A percentile compares a stretch with the other conserved stretches of the same genome.
Evolutionary conservation across 306 rosid species (phyloP).

Genomic region (Cicer pinnatifidum): DNA sequence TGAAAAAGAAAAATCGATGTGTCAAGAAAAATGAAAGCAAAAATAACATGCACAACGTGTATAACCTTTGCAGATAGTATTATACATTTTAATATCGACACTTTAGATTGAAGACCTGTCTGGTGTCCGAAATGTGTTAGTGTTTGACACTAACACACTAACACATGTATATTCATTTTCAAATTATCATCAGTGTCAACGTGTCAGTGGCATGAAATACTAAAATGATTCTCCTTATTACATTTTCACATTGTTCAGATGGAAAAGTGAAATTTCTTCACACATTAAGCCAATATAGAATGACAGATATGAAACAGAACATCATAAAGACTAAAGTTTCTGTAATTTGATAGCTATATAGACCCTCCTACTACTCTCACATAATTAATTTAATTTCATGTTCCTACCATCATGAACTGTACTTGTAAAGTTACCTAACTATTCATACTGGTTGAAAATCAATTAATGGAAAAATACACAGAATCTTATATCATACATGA

Average conservation of each 20-base stretch:
- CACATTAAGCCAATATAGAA: not conserved
- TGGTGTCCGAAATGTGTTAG: too few species aligned
- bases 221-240: conserved; percentile 11
- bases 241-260: conserved; percentile 1
- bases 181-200: too few species aligned
- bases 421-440: not conserved
- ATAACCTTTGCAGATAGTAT: too few species aligned
- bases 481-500: not conserved
- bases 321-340: not conserved
- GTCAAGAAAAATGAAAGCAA: not conserved
- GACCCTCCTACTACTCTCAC: too few species aligned
- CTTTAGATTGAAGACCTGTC: too few species aligned
- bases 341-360: too few species aligned
- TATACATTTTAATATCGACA: too few species aligned
- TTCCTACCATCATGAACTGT: conserved; percentile 2
- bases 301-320: conserved; percentile 16
- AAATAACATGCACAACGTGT: too few species aligned
- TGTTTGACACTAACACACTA: too few species aligned
- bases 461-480: not conserved
- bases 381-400: not conserved
- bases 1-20: conserved; percentile 28
- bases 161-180: too few species aligned
- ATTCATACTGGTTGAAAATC: conserved; percentile 1
- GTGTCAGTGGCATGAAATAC: not conserved
- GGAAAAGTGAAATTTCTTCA: not conserved